Percentiles rank a stretch among this genome's conserved stretches.
Conservation (phyloP, 768 basidiomycete species). For the Amanita exitialis region DNA sequence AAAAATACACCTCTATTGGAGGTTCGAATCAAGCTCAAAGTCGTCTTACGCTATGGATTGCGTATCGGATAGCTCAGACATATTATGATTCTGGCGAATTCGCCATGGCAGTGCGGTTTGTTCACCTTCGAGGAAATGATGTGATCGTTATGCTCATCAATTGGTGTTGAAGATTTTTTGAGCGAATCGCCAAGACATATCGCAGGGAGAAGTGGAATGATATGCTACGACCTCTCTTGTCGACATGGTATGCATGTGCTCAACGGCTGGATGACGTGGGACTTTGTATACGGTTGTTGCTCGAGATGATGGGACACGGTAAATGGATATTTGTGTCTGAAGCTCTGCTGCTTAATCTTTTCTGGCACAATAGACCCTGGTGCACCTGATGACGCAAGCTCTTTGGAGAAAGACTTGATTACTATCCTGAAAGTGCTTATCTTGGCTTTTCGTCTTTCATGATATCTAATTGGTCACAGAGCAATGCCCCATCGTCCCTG, state of each 20-base stretch:
- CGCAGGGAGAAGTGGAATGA: conserved; percentile 74
- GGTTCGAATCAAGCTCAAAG: conserved; percentile 45
- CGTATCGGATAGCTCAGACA: conserved; percentile 80
- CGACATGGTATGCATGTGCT: conserved; percentile 78
- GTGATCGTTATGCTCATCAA: not conserved
- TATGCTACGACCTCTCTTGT: conserved; percentile 65
- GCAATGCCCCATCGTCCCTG: conserved; percentile 53
- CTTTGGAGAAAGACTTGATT: conserved; percentile 62
- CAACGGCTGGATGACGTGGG: conserved; percentile 71
- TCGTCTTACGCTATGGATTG: conserved; percentile 83
- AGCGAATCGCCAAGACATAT: conserved; percentile 84
- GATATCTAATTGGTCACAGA: conserved; percentile 30
- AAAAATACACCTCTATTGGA: conserved; percentile 47
- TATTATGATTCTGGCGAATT: conserved; percentile 75
- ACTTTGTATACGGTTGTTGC: conserved; percentile 59
- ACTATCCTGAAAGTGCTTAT: conserved; percentile 49
- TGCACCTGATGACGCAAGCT: conserved; percentile 35
- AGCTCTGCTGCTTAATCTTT: not conserved
- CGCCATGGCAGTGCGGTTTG: conserved; percentile 80
- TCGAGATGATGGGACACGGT: conserved; percentile 84
- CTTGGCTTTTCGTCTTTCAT: not conserved
- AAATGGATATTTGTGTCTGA: conserved; percentile 10
- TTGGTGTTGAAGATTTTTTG: conserved; percentile 66
- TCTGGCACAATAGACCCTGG: conserved; percentile 18
- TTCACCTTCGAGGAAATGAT: not conserved